A percentile compares a stretch with the other conserved stretches of the same genome.
Evolutionary conservation across 805 yeast species (phyloP).

Genomic region (Brettanomyces sp.): DNA sequence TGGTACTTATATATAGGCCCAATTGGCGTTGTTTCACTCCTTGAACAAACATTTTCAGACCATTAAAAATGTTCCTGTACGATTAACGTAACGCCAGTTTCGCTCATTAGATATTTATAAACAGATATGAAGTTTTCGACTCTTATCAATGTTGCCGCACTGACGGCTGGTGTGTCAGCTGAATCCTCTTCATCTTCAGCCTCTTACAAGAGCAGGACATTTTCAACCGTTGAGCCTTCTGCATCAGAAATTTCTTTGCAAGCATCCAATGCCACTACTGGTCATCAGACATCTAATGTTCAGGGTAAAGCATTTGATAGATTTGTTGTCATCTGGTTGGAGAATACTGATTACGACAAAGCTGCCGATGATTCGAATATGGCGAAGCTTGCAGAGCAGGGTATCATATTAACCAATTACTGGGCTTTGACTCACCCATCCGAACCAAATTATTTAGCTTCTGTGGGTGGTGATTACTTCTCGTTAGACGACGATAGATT

Average conservation of each 20-base stretch:
- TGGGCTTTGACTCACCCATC: slow-evolving; percentile 46
- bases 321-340: slow-evolving; percentile 37
- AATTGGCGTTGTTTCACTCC: too few relatives aligned
- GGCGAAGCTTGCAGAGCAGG: slow-evolving; percentile 32
- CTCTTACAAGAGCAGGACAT: slow-evolving; percentile 15
- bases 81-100: too few relatives aligned
- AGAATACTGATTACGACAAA: slow-evolving; percentile 42
- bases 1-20: too few relatives aligned
- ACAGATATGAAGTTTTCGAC: background rate
- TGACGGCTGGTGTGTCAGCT: slow-evolving; percentile 3
- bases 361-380: slow-evolving; percentile 37
- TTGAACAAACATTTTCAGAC: too few relatives aligned
- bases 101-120: too few relatives aligned
- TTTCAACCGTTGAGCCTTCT: slow-evolving; percentile 23
- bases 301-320: slow-evolving; percentile 32
- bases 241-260: slow-evolving; percentile 24
- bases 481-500: slow-evolving; percentile 38
- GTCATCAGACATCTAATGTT: slow-evolving; percentile 26
- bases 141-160: slow-evolving; percentile 4
- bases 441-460: slow-evolving; percentile 43
- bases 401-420: slow-evolving; percentile 40
- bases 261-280: slow-evolving; percentile 26
- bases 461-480: slow-evolving; percentile 43
- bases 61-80: too few relatives aligned
- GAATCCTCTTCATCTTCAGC: slow-evolving; percentile 12